A percentile compares a stretch with the other conserved stretches of the same genome.
Conservation (phyloP, 345 rosid species). For the Hypericum perforatum region DNA sequence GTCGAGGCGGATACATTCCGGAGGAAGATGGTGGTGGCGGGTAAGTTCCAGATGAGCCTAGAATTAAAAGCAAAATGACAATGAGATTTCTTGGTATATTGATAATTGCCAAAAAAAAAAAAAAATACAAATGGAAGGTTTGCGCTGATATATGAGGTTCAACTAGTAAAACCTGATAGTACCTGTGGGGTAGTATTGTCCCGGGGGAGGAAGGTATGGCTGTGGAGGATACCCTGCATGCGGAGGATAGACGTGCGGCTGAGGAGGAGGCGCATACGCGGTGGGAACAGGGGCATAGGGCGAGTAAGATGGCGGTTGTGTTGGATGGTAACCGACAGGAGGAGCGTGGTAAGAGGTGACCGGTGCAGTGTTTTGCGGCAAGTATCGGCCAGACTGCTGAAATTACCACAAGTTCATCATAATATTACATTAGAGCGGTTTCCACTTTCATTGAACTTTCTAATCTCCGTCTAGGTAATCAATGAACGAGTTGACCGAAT, state of each 20-base stretch:
- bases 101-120: no score
- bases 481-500: background rate
- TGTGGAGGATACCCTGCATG: slow-evolving; percentile 10
- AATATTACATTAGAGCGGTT: slow-evolving; percentile 8
- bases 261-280: slow-evolving; percentile 1
- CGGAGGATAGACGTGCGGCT: slow-evolving; percentile 5
- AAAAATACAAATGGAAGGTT: no score
- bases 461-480: background rate
- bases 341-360: slow-evolving; percentile 11
- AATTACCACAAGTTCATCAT: slow-evolving; percentile 7
- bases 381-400: slow-evolving; percentile 9
- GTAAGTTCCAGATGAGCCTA: no score
- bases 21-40: no score
- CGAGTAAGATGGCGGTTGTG: background rate
- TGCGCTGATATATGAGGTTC: no score
- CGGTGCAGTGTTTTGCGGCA: slow-evolving; percentile 10
- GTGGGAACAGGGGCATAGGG: slow-evolving; percentile 10
- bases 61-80: no score
- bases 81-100: no score
- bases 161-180: no score
- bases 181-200: no score
- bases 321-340: background rate
- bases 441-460: slow-evolving; percentile 7
- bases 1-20: no score
- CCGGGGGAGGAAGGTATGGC: background rate